Evolutionary conservation across 495 filamentous ascomycete genomes (phyloP).

Genomic region (Penicillium fimorum): DNA sequence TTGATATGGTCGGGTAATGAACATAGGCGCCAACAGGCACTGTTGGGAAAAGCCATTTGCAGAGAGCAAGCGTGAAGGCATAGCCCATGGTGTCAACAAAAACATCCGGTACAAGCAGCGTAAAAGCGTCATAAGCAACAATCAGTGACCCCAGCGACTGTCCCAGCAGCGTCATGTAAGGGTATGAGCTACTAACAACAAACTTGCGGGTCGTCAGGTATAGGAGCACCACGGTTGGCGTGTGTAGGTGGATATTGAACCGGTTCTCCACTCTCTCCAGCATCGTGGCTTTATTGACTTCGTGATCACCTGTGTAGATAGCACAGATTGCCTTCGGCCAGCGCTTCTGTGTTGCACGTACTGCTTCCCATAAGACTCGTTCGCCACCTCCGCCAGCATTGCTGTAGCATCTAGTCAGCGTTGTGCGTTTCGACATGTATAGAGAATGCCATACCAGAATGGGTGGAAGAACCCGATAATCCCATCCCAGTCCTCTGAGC

Average conservation of each 20-base stretch:
- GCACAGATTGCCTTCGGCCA: conserved; percentile 86
- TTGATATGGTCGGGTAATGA: conserved; percentile 97
- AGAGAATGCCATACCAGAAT: conserved; percentile 64
- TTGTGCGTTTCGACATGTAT: not conserved
- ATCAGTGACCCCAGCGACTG: conserved; percentile 85
- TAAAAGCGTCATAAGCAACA: conserved; percentile 91
- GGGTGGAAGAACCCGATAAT: conserved; percentile 96
- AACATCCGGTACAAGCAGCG: conserved; percentile 84
- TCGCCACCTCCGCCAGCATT: conserved; percentile 97
- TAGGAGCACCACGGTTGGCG: conserved; percentile 79
- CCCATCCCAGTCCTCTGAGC: conserved; percentile 64
- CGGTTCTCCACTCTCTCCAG: conserved; percentile 76
- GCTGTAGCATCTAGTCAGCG: conserved; percentile 39
- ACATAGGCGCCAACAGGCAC: conserved; percentile 92
- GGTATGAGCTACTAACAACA: conserved; percentile 79
- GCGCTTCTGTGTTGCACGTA: conserved; percentile 83
- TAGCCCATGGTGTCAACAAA: conserved; percentile 99
- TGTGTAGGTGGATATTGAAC: conserved; percentile 89
- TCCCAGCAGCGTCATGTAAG: conserved; percentile 90
- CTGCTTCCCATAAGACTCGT: conserved; percentile 93
- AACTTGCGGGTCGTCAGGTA: conserved; percentile 86
- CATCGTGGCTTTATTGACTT: conserved; percentile 75
- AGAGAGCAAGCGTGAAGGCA: conserved; percentile 80
- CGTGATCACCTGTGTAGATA: conserved; percentile 93
- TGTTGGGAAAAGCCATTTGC: conserved; percentile 74